Base-by-base conservation (phyloP, 2,329 filamentous ascomycete genomes). In the Epichloe typhina region DNA sequence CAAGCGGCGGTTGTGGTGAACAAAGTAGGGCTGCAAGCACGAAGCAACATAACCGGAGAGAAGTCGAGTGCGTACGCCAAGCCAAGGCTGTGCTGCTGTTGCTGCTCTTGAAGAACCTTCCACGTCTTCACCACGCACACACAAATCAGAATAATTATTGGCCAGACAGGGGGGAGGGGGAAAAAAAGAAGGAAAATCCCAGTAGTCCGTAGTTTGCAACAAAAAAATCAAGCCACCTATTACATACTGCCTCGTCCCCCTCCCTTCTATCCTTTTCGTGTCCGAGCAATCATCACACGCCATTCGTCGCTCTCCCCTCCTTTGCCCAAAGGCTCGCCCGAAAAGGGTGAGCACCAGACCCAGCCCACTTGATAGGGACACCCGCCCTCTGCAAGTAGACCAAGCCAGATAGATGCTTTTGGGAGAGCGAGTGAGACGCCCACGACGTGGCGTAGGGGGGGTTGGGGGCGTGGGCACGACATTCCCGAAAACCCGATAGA, bases 281-380 rank as follows among this genome's bases (percentile, higher is more conserved):
- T 19, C 17, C 17, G 17, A 19, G 17, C 17, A 19, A 19, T 19
- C 17, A 19, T 19, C 17, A 19, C 17, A 19, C 17, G 17, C 17
- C 17, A 19, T 19, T 19, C 17, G 17, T 19, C 17, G 17, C 17
- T 19, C 17, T 19, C 17, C 17, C 17, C 17, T 19, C 17, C 17
- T 19, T 19, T 19, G 17, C 17, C 17, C 17, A 38, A 35, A n/a
- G 33, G 44, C 47, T 26, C 23, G 23, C 23, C 23, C 23, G 23
- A 26, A 26, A 19, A 6, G 40, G 40, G 44, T 49, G 40, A 8
- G 39, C 48, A 50, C 39, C 48, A 50, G 48, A 44, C 41, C 48
- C 17, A 50, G 48, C 48, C 48, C 48, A 50, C 48, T 17, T 43
- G 17, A 40, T 33, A 47, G 19, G 13, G 21, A 47, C 46, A 47